Evolutionary conservation across 2,329 filamentous ascomycete species (phyloP), one percentile per base, ranked within the genome.

Genomic region (Zymoseptoria tritici): DNA sequence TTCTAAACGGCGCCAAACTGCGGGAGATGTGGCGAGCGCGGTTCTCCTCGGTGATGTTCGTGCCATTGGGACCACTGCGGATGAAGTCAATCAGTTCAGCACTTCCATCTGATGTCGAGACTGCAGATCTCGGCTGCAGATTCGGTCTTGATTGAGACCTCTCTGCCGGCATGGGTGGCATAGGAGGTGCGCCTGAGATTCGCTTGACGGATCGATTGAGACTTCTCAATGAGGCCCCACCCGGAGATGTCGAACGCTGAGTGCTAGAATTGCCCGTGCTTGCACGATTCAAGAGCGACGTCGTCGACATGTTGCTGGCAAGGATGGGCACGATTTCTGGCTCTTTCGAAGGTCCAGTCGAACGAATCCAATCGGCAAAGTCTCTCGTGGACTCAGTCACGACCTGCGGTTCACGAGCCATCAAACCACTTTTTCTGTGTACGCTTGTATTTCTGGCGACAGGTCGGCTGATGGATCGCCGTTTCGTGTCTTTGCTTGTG

Each of bases 41-140:
- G 9, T 54, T 58, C 20, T 60, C 52, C 13, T 57, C 52, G 24
- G 81, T 80, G 16, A 16, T 46, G 20, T 52, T 52, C 51, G 79
- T 80, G 36, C 79, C 76, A 42, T 64, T 51, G 2, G 91, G 91
- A 0, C 92, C 93, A 71, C 90, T 87, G 52, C 92, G 87, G 65
- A 99, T 95, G 73, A 99, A 97, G 72, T 97, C 92, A 65, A 97
- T 96, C 60, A 99, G 78, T 62, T 97, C 94, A 11, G 90, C 89
- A 59, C 87, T 95, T 55, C 85, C 81, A 16, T 85, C 81, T 50
- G 81, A 80, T 62, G 55, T 58, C 26, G 91, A 86, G 54, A 91
- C 88, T 60, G 93, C 68, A 26, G 57, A 62, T 55, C 70, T 64
- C 13, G 71, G 63, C 60, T 71, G 67, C 64, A 68, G 63, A 52